Conservation (phyloP, 306 rosid species). For the Pachyrhizus erosus region DNA sequence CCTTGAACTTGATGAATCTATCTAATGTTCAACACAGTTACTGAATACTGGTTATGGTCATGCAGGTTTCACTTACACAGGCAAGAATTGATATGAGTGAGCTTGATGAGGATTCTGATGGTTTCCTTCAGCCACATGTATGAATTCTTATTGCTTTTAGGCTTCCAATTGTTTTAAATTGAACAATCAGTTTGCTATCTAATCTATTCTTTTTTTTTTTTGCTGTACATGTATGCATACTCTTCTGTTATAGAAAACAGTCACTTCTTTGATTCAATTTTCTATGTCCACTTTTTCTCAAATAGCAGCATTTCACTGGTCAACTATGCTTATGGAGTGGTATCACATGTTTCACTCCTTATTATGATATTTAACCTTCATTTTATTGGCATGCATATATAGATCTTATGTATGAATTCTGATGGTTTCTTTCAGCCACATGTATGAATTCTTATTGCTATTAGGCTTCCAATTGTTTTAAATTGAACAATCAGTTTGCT, state of each 20-base stretch:
- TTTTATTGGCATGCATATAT: conserved; percentile 18
- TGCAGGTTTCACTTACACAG: conserved; percentile 97
- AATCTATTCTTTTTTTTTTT: background rate
- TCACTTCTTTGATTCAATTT: background rate
- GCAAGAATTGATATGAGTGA: conserved; percentile 99
- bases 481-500: conserved; percentile 16
- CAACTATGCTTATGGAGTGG: background rate
- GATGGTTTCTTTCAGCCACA: conserved; percentile 95
- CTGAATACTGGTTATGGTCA: conserved; percentile 45
- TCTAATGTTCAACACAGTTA: conserved; percentile 25
- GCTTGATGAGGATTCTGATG: conserved; percentile 98
- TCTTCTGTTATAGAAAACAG: background rate
- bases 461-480: conserved; percentile 37
- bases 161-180: conserved; percentile 37
- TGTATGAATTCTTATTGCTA: conserved; percentile 58
- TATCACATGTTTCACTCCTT: background rate
- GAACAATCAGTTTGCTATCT: conserved; percentile 1
- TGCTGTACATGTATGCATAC: background rate
- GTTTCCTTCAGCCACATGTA: conserved; percentile 93
- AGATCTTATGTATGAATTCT: no score
- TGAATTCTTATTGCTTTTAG: conserved; percentile 43
- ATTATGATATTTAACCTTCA: conserved; percentile 4
- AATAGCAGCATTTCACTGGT: background rate
- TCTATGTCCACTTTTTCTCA: background rate
- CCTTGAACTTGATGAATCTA: conserved; percentile 31